Conservation (phyloP, 1,284 basidiomycete genomes). For the Melanopsichium pennsylvanicum region DNA sequence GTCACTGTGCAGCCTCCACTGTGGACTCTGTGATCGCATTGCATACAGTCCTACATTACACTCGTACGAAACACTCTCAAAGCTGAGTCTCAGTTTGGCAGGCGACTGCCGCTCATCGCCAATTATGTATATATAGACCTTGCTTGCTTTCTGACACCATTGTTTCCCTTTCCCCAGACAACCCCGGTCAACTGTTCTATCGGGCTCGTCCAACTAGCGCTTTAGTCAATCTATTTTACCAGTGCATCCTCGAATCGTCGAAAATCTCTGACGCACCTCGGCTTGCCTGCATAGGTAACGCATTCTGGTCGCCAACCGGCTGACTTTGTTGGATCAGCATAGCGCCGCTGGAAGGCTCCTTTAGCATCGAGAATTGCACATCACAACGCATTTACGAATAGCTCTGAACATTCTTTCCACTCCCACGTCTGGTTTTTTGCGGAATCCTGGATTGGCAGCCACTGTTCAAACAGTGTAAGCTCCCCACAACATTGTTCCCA, state of each 20-base stretch:
- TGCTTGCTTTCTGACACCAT: slow-evolving; percentile 11
- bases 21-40: slow-evolving; percentile 7
- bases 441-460: too few species aligned
- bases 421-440: too few species aligned
- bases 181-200: slow-evolving; percentile 7
- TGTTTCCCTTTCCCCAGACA: background rate
- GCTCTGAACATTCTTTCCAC: too few species aligned
- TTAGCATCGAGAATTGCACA: too few species aligned
- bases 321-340: background rate
- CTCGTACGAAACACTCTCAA: slow-evolving; percentile 14
- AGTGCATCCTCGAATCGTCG: background rate
- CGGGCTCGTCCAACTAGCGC: slow-evolving; percentile 18
- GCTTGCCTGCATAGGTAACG: too few species aligned
- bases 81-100: slow-evolving; percentile 14
- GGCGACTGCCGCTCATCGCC: slow-evolving; percentile 27
- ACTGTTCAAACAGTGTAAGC: too few species aligned
- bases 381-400: too few species aligned
- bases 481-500: too few species aligned
- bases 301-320: too few species aligned
- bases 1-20: slow-evolving; percentile 17
- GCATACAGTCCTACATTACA: too few species aligned
- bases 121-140: slow-evolving; percentile 31
- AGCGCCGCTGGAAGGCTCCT: background rate
- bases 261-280: too few species aligned
- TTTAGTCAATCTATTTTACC: slow-evolving; percentile 3